Evolutionary conservation across 1,284 basidiomycete species (phyloP), one percentile per base, ranked within the genome.

Genomic region (Grifola frondosa): DNA sequence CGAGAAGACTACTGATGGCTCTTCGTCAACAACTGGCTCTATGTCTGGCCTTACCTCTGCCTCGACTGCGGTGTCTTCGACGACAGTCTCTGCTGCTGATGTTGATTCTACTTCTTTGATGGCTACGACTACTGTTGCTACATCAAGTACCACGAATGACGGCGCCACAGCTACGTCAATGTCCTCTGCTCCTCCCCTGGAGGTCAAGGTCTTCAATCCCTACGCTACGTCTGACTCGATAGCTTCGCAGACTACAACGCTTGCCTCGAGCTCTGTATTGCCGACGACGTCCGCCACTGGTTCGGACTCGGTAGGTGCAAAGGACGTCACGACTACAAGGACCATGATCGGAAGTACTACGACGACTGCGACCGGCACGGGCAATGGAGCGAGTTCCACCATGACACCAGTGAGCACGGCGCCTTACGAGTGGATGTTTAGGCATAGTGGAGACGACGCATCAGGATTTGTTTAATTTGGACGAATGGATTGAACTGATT

Each of bases 371-470:
- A 50, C 40, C 17, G 30, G 5, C 13, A 38, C 36, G 6, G 19
- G 12, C 12, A 31, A 42, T 17, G 36, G 46, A 12, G 38, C 50
- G 7, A 33, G 25, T 23, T 48, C 67, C 1, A 53, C 54, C n/a
- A 63, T 66, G 61, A 71, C 67, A 6, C 62, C 69, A 11, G 57
- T 65, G 22, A 67, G 57, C 50, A 69, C 67, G 12, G 66, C 54
- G 37, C 70, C 67, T 2, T 73, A 73, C 49, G 59, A 63, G 52
- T 74, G 68, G 69, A 64, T 61, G 61, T 74, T 74, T 60, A 62
- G 49, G 49, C 40, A 54, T 47, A 38, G 49, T n/a, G n/a, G n/a
- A n/a, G n/a, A n/a, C n/a, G n/a, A n/a, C n/a, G n/a, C n/a, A n/a
- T n/a, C n/a, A n/a, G n/a, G n/a, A n/a, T n/a, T n/a, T n/a, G n/a